Conservation (phyloP, 106 monocot genomes). For the Platanthera zijinensis region DNA sequence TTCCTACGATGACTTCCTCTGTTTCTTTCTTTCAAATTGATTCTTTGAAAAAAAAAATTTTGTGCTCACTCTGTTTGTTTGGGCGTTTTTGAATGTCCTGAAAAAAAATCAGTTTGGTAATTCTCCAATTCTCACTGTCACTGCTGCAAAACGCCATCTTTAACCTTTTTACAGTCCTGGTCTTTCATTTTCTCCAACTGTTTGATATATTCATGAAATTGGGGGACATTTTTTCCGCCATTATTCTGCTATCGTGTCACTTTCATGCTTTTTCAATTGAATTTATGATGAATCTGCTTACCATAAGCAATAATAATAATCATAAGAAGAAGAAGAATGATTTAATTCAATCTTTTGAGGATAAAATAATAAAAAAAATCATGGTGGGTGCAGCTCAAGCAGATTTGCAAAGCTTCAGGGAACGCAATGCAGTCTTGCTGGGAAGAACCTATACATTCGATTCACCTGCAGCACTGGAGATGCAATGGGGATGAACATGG, state of each 20-base stretch:
- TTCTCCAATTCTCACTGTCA: no score
- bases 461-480: conserved; percentile 80
- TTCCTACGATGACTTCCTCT: background rate
- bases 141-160: no score
- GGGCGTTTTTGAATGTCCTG: no score
- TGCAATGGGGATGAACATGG: conserved; percentile 99
- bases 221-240: background rate
- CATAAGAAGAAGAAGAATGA: no score
- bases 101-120: no score
- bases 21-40: background rate
- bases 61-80: no score
- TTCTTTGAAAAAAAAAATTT: background rate
- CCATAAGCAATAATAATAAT: no score
- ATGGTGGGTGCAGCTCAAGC: conserved; percentile 46
- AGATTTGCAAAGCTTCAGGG: conserved; percentile 69
- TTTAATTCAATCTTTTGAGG: no score
- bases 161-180: no score
- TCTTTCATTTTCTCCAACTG: background rate
- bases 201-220: background rate
- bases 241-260: background rate
- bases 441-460: conserved; percentile 79
- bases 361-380: no score
- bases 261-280: background rate
- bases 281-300: background rate
- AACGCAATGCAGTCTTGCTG: conserved; percentile 62